phyloP scores from a whole-genome alignment of 495 filamentous ascomycete genomes.

The Hypoxylon fragiforme region DNA sequence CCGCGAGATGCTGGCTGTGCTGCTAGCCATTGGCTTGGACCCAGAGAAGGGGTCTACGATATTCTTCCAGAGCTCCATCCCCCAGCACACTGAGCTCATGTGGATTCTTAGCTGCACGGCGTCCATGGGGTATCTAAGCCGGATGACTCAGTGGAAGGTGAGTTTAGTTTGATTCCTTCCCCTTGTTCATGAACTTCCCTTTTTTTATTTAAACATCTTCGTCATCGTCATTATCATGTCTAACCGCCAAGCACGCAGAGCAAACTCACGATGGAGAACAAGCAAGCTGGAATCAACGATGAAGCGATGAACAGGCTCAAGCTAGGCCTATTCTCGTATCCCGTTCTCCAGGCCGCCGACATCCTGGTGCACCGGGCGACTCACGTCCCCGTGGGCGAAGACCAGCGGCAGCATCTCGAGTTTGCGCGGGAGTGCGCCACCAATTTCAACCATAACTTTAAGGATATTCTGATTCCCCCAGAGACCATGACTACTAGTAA shows the following conservation, averaged over 20 bases:
- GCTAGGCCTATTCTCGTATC: slow-evolving; percentile 94
- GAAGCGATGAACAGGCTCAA: slow-evolving; percentile 64
- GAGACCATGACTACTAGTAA: slow-evolving; percentile 77
- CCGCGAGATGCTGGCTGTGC: slow-evolving; percentile 72
- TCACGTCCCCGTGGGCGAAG: slow-evolving; percentile 93
- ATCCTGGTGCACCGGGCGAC: slow-evolving; percentile 87
- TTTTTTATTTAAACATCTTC: not conserved
- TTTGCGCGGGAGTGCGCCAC: slow-evolving; percentile 81
- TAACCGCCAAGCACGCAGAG: slow-evolving; percentile 53
- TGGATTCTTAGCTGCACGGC: slow-evolving; percentile 94
- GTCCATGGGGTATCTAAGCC: slow-evolving; percentile 81
- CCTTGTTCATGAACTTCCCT: not conserved
- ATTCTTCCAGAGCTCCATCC: slow-evolving; percentile 80
- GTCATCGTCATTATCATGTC: not conserved
- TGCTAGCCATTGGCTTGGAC: slow-evolving; percentile 83
- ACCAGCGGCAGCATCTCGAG: slow-evolving; percentile 92
- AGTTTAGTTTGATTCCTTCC: too few relatives aligned
- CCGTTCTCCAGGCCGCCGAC: slow-evolving; percentile 93
- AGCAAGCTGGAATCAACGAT: slow-evolving; percentile 55
- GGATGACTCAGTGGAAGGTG: slow-evolving; percentile 99
- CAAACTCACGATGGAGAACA: slow-evolving; percentile 65
- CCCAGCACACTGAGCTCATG: slow-evolving; percentile 83
- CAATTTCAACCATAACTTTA: slow-evolving; percentile 77
- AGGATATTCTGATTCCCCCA: slow-evolving; percentile 65
- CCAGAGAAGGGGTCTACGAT: slow-evolving; percentile 69